These are phyloP conservation scores for Yamadazyma olivae DNA, from an alignment of 805 yeast species.

Conservation along the genomic window DNA sequence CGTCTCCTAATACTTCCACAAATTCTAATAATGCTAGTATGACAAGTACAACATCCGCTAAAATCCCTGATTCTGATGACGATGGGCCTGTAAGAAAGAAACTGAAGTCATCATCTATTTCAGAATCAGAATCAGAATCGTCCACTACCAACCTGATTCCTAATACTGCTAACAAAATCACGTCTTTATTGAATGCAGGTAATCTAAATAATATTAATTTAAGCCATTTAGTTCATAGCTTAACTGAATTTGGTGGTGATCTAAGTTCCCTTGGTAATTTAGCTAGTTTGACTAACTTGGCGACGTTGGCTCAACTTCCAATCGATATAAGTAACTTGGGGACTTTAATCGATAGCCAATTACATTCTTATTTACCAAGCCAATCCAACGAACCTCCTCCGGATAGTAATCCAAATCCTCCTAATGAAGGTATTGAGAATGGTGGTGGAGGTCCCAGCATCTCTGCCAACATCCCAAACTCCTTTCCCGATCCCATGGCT, in stretches of 20 bases:
- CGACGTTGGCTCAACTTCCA: slow-evolving; percentile 42
- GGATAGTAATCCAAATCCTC: neutral
- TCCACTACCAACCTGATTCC: neutral
- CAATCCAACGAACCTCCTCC: neutral
- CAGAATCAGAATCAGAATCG: neutral
- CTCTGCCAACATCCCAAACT: slow-evolving; percentile 12
- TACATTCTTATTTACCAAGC: slow-evolving; percentile 5
- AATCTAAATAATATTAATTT: slow-evolving; percentile 40
- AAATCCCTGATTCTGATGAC: neutral
- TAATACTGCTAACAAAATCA: slow-evolving; percentile 1
- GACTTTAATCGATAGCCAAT: slow-evolving; percentile 22
- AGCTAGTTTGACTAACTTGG: slow-evolving; percentile 38
- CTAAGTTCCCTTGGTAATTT: slow-evolving; percentile 33
- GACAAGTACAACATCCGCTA: neutral
- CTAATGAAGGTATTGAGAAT: neutral
- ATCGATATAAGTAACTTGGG: slow-evolving; percentile 36
- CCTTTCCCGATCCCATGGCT: slow-evolving; percentile 12
- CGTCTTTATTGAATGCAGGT: slow-evolving; percentile 28
- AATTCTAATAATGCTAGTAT: neutral
- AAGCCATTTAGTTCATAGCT: slow-evolving; percentile 40
- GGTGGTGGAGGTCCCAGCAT: slow-evolving; percentile 7
- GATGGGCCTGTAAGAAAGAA: too few relatives aligned
- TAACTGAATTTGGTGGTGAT: slow-evolving; percentile 34
- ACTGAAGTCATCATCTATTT: too few relatives aligned
- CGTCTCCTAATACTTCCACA: too few relatives aligned